A percentile compares a stretch with the other conserved stretches of the same genome.
Conservation (phyloP, 2,329 filamentous ascomycete genomes). For the Venturia effusa region DNA sequence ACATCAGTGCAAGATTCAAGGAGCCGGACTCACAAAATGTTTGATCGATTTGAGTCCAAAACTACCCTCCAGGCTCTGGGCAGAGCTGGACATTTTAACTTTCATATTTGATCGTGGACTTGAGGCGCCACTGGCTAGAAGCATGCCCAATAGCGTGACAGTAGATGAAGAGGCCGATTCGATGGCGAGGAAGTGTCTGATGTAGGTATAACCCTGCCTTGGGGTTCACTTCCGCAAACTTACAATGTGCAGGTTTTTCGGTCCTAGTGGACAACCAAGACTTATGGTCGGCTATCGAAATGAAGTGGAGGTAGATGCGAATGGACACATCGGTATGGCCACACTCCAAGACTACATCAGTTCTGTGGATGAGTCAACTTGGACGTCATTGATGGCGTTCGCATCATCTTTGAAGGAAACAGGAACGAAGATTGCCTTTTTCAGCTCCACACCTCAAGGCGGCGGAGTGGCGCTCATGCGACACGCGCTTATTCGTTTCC, state of each 20-base stretch:
- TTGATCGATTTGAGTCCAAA: slow-evolving; percentile 50
- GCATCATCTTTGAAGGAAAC: slow-evolving; percentile 51
- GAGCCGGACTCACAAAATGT: slow-evolving; percentile 55
- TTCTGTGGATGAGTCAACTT: slow-evolving; percentile 52
- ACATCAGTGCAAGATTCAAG: slow-evolving; percentile 64
- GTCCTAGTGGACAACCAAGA: slow-evolving; percentile 58
- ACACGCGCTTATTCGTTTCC: slow-evolving; percentile 64
- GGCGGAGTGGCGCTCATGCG: slow-evolving; percentile 75
- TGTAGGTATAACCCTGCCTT: slow-evolving; percentile 37
- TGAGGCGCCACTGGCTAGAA: slow-evolving; percentile 14
- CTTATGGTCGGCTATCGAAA: slow-evolving; percentile 56
- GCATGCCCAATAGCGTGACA: slow-evolving; percentile 36
- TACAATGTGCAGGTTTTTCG: slow-evolving; percentile 48
- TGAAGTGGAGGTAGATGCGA: slow-evolving; percentile 58
- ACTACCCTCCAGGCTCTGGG: slow-evolving; percentile 62
- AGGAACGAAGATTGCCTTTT: slow-evolving; percentile 63
- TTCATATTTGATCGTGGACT: slow-evolving; percentile 42
- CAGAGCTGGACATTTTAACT: slow-evolving; percentile 65
- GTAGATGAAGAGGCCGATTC: slow-evolving; percentile 75
- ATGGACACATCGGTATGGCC: slow-evolving; percentile 51
- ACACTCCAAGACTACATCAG: slow-evolving; percentile 46
- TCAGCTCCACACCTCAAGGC: slow-evolving; percentile 72
- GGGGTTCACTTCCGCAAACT: background rate
- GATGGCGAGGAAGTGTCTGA: slow-evolving; percentile 67
- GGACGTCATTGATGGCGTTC: slow-evolving; percentile 54